Evolutionary conservation across 345 rosid species (phyloP), one percentile per base, ranked within the genome.

Genomic region (Geranium brycei): DNA sequence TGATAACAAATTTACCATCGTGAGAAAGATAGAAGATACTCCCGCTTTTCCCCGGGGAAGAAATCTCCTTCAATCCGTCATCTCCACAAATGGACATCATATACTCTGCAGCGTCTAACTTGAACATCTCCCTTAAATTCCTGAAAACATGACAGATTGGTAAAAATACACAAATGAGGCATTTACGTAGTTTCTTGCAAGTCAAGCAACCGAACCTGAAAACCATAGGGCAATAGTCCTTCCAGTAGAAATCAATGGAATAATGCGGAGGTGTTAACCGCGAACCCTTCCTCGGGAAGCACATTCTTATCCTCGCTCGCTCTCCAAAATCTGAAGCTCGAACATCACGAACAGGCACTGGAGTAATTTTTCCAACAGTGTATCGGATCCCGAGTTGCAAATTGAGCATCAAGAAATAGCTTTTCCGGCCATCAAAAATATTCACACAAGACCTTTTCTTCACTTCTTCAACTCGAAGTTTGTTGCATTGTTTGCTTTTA

Each of bases 61-160:
- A 77, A 78, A 85, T 68, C 76, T 86, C 95, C 66, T 81, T 85
- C 15, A 92, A 82, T 72, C 96, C 97, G 75, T 92, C 90, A 73
- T 86, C 91, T 57, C 97, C 97, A 75, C 98, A 92, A 28, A 92
- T 89, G 76, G 98, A 92, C 98, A 92, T 92, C 98, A 92, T 89
- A 79, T 84, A 92, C 74, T 92, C 98, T 3, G 98, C 98, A 62
- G 97, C 90, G 85, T 92, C 95, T 76, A 92, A 77, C 81, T 85
- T 86, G 82, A 92, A 92, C 97, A 92, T 80, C 80, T 92, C 91
- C 79, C 98, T 85, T 72, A 92, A 72, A 77, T 89, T 89, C 91
- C 98, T 92, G 79, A 69, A 73, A 67, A 57, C 28, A 64, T 51
- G 15, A 8, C 47, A 64, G 41, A 35, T 35, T 35, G 28, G 28